Base-by-base conservation (phyloP, 2,329 filamentous ascomycete genomes). In the Alternaria burnsii region DNA sequence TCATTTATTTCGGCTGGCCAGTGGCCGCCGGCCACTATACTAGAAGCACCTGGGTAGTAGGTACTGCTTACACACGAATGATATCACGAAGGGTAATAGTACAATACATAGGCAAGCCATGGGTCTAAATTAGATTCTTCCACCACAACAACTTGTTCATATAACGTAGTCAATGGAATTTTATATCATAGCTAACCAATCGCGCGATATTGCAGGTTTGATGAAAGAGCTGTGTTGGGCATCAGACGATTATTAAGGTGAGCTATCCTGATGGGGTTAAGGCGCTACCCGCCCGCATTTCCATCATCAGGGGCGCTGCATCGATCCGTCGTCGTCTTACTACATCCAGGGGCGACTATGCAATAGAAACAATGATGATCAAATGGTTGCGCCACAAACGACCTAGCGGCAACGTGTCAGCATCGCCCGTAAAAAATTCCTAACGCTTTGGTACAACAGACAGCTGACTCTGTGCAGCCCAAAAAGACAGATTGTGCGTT, bases 401-500 rank as follows among this genome's bases (percentile, higher is more conserved):
- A n/a, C 32, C 24, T 32, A 22, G 46, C 20, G 46, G 20, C 32
- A 36, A 36, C n/a, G 22, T 22, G 20, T 16, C 20, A 50, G 46
- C 46, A 12, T 50, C 46, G 34, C 46, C 32, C 12, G 46, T 50
- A 50, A 38, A 14, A n/a, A 34, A 38, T 30, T 38, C 32, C 30
- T 20, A 5, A 14, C 52, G 22, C 12, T 28, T 22, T 36, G 10
- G 28, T 22, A n/a, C 22, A n/a, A 11, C 20, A 36, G 11, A 18
- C 14, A 20, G n/a, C 57, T 59, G 41, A 59, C 42, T 22, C 24
- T 32, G 18, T 28, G 43, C 32, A 59, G 57, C 18, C 51, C 11
- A 34, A 16, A 20, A 24, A 18, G 14, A 28, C 38, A 16, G 12
- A 24, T n/a, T 28, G 38, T 11, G 34, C 46, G 12, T 60, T 73